Conservation (phyloP, 345 rosid species). For the Euphorbia lathyris region DNA sequence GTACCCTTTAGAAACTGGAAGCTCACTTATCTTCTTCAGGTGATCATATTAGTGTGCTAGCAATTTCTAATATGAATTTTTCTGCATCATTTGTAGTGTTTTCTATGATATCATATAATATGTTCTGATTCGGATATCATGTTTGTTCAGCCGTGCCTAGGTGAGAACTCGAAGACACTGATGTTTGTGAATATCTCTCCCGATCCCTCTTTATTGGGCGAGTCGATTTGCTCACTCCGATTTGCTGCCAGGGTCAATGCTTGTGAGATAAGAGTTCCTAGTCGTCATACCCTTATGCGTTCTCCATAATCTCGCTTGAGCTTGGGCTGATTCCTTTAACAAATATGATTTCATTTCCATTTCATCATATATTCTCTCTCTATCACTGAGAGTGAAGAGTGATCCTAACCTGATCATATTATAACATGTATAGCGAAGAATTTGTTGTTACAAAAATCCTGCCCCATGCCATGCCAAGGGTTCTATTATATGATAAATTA, state of each 20-base stretch:
- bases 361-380: slow-evolving; percentile 22
- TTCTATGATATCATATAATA: slow-evolving; percentile 4
- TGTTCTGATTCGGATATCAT: background rate
- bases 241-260: slow-evolving; percentile 35
- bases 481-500: no score
- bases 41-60: slow-evolving; percentile 19
- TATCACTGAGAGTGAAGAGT: slow-evolving; percentile 17
- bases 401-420: slow-evolving; percentile 47
- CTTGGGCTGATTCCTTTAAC: slow-evolving; percentile 18
- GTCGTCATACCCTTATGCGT: slow-evolving; percentile 28
- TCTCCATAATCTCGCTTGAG: slow-evolving; percentile 32
- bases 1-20: slow-evolving; percentile 92
- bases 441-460: background rate
- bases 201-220: slow-evolving; percentile 21
- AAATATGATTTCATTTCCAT: background rate
- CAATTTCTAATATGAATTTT: background rate
- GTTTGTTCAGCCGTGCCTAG: slow-evolving; percentile 31
- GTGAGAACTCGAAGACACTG: slow-evolving; percentile 36
- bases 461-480: background rate
- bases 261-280: slow-evolving; percentile 34
- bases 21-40: slow-evolving; percentile 98
- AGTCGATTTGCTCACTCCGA: slow-evolving; percentile 35
- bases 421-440: slow-evolving; percentile 28
- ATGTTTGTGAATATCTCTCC: slow-evolving; percentile 34
- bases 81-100: background rate